phyloP scores from a whole-genome alignment of 208 protist genomes.

The Wallacemonas sp. region DNA sequence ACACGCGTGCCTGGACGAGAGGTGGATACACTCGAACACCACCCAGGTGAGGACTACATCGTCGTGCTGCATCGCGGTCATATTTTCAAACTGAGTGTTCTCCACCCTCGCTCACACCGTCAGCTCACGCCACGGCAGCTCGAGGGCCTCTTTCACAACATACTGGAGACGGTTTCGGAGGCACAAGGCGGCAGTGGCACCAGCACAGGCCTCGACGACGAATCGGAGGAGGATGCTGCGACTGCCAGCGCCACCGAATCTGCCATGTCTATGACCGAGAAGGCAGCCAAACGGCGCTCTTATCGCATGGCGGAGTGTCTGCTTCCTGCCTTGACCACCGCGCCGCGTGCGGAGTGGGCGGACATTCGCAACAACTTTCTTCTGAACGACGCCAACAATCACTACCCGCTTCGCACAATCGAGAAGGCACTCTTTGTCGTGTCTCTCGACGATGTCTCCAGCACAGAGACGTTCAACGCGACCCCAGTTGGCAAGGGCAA shows the following conservation, averaged over 20 bases:
- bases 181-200: constrained; percentile 45
- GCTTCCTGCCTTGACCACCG: constrained; percentile 68
- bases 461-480: not conserved
- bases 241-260: not conserved
- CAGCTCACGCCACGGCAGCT: constrained; percentile 64
- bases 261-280: constrained; percentile 20
- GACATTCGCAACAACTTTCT: constrained; percentile 67
- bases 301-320: constrained; percentile 54
- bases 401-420: constrained; percentile 53
- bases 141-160: constrained; percentile 42
- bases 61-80: constrained; percentile 71
- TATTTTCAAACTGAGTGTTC: constrained; percentile 62
- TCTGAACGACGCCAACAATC: constrained; percentile 72
- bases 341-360: constrained; percentile 69
- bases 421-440: constrained; percentile 84
- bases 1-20: constrained; percentile 85
- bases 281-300: constrained; percentile 28
- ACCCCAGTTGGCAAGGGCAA: constrained; percentile 15
- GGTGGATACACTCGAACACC: constrained; percentile 61
- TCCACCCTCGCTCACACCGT: constrained; percentile 43
- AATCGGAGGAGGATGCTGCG: constrained; percentile 39
- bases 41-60: constrained; percentile 63
- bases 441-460: constrained; percentile 53
- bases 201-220: constrained; percentile 23
- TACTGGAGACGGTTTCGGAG: constrained; percentile 37